Evolutionary conservation across 2,329 filamentous ascomycete species (phyloP).

Genomic region (Byssoonygena ceratinophila): DNA sequence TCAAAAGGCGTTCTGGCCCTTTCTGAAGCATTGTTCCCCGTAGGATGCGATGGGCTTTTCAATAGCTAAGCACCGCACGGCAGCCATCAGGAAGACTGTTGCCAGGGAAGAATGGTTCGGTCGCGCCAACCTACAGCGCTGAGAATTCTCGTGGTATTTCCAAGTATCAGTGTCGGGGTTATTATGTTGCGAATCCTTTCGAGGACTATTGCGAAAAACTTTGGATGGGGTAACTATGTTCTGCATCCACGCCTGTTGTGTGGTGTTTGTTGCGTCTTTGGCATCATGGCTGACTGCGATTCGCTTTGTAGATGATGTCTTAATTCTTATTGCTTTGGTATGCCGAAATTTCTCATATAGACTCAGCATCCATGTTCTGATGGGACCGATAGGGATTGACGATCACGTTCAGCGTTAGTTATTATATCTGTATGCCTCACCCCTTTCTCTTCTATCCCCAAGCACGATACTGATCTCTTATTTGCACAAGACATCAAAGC

Average conservation of each 20-base stretch:
- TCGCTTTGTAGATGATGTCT: conserved; percentile 10
- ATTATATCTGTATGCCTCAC: not conserved
- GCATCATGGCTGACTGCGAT: not conserved
- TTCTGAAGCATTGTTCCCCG: not conserved
- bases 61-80: not conserved
- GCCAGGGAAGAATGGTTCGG: conserved; percentile 1
- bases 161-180: conserved; percentile 8
- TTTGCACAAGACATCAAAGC: not conserved
- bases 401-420: not conserved
- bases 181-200: conserved; percentile 9
- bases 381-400: not conserved
- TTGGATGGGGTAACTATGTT: conserved; percentile 15
- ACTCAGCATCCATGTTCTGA: not conserved
- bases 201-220: conserved; percentile 6
- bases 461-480: not conserved
- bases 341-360: not conserved
- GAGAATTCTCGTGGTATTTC: conserved; percentile 9
- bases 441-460: not conserved
- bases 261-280: not conserved
- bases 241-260: no score
- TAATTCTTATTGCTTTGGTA: conserved; percentile 13
- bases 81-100: not conserved
- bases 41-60: not conserved
- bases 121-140: not conserved
- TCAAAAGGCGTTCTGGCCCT: not conserved